phyloP scores from a whole-genome alignment of 441 rosid species.

The Gossypium davidsonii region DNA sequence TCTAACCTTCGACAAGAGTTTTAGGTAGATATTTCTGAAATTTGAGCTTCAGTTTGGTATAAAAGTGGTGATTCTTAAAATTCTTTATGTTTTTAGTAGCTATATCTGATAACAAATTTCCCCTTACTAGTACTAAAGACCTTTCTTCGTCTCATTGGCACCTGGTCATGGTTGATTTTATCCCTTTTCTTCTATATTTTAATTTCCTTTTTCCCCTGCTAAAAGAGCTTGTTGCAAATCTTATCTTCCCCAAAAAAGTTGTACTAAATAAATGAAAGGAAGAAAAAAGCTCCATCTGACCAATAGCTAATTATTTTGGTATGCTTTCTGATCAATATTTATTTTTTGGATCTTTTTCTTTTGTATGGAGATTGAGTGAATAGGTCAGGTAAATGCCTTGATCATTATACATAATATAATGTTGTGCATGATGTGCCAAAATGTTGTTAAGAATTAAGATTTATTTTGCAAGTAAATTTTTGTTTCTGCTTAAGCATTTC shows the following conservation, averaged over 20 bases:
- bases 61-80: not conserved
- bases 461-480: not conserved
- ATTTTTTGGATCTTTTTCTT: not conserved
- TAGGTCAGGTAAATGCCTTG: not conserved
- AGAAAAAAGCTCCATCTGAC: not conserved
- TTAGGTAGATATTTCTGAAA: not conserved
- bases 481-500: slow-evolving; percentile 4
- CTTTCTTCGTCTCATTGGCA: not conserved
- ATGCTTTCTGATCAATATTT: not conserved
- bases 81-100: not conserved
- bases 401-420: not conserved
- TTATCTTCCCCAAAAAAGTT: not conserved
- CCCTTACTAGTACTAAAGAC: not conserved
- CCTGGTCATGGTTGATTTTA: not conserved
- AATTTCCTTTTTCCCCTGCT: not conserved
- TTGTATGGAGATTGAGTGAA: not conserved
- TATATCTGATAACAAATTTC: not conserved
- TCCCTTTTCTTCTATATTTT: not conserved
- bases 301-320: not conserved
- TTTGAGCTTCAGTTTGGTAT: not conserved
- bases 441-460: not conserved
- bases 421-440: not conserved
- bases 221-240: not conserved
- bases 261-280: not conserved
- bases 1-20: not conserved